Percentiles rank a stretch among this genome's conserved stretches.
Conservation (phyloP, 2,329 filamentous ascomycete genomes). For the Fonsecaea pedrosoi region DNA sequence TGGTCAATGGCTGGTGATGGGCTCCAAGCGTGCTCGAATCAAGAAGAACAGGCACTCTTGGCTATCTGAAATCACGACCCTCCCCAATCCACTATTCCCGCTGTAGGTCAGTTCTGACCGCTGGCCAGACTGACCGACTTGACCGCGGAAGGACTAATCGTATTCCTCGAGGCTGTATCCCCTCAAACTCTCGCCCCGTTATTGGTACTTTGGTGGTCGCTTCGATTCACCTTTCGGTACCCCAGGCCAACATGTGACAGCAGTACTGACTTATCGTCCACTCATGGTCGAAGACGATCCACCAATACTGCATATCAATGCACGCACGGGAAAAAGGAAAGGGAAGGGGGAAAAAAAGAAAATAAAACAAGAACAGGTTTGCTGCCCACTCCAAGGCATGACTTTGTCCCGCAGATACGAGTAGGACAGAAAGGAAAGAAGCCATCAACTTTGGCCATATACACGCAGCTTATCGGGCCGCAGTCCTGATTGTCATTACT, state of each 20-base stretch:
- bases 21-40: neutral
- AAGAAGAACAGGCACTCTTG: slow-evolving; percentile 8
- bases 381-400: neutral
- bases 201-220: neutral
- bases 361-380: neutral
- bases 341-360: neutral
- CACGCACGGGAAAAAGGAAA: neutral
- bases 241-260: neutral
- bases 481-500: neutral
- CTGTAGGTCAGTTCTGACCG: neutral
- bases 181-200: neutral
- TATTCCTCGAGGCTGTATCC: neutral
- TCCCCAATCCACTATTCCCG: neutral
- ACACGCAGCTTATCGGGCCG: neutral
- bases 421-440: neutral
- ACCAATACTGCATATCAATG: neutral
- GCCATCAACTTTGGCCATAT: neutral
- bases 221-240: neutral
- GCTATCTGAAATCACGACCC: neutral
- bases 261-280: neutral
- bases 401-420: neutral
- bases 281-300: neutral
- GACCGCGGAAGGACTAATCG: neutral
- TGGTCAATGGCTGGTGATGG: neutral
- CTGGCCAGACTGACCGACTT: slow-evolving; percentile 2